Conservation (phyloP, 257 asterid species). For the Parsonsia alboflavescens region DNA sequence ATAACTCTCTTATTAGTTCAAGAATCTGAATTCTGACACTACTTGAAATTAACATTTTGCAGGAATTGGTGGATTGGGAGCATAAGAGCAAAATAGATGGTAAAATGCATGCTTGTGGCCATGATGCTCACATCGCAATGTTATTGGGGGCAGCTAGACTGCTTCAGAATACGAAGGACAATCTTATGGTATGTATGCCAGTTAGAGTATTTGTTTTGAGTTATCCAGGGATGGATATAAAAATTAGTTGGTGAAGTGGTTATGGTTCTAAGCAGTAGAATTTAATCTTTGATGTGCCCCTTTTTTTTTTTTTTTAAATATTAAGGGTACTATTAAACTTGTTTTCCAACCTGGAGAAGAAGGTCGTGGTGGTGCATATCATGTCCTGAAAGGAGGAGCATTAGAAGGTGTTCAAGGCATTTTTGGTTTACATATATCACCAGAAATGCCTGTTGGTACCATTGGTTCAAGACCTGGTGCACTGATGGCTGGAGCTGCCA, state of each 20-base stretch:
- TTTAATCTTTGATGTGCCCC: constrained; percentile 13
- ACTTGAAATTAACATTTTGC: constrained; percentile 8
- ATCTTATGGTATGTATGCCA: constrained; percentile 48
- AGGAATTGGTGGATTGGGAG: constrained; percentile 95
- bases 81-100: constrained; percentile 80
- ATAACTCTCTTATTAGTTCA: background rate
- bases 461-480: constrained; percentile 67
- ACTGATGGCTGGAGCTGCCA: constrained; percentile 63
- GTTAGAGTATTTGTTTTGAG: background rate
- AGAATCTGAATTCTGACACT: constrained; percentile 10
- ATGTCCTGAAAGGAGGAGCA: constrained; percentile 62
- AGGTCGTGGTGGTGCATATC: constrained; percentile 69
- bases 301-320: constrained; percentile 1
- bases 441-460: constrained; percentile 43
- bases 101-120: constrained; percentile 96
- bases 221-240: background rate
- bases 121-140: constrained; percentile 90
- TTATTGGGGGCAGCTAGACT: constrained; percentile 91
- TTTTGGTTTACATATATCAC: constrained; percentile 65
- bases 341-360: constrained; percentile 95
- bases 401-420: constrained; percentile 64
- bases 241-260: background rate
- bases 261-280: constrained; percentile 9
- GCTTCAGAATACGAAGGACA: constrained; percentile 51
- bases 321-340: constrained; percentile 78